These are phyloP conservation scores for Claviceps quebecensis DNA, from an alignment of 2,329 filamentous ascomycete species.

Conservation along the genomic window DNA sequence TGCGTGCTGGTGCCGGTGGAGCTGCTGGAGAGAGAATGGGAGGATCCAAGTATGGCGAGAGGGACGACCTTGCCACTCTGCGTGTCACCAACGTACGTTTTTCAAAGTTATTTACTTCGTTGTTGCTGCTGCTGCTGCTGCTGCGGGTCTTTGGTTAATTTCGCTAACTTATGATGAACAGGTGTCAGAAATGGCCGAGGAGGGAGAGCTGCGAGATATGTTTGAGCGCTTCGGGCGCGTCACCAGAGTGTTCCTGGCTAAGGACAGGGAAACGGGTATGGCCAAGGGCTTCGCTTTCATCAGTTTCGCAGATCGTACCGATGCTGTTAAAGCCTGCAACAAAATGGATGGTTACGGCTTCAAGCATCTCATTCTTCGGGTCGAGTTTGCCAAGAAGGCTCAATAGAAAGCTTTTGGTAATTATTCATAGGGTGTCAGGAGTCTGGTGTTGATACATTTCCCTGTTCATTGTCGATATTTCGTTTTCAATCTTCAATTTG, in stretches of 20 bases:
- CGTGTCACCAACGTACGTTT: constrained; percentile 87
- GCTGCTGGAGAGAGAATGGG: constrained; percentile 67
- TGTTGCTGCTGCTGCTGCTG: too few species aligned
- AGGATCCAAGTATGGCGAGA: constrained; percentile 71
- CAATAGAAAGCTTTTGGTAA: constrained; percentile 16
- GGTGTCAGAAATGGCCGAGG: constrained; percentile 96
- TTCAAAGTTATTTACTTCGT: not conserved
- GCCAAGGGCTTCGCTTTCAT: constrained; percentile 99
- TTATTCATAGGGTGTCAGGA: constrained; percentile 1
- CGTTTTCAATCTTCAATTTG: not conserved
- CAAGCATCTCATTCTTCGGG: constrained; percentile 73
- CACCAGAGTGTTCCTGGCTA: constrained; percentile 92
- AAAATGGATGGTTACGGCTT: constrained; percentile 97
- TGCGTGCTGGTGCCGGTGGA: constrained; percentile 47
- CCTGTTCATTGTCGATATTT: not conserved
- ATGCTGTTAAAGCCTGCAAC: constrained; percentile 83
- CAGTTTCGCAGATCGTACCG: constrained; percentile 79
- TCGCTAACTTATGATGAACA: constrained; percentile 21
- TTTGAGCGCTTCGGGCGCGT: constrained; percentile 96
- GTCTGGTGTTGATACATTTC: constrained; percentile 4
- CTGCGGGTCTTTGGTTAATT: constrained; percentile 12
- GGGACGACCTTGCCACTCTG: constrained; percentile 91
- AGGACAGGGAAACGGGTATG: constrained; percentile 88
- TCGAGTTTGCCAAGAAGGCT: constrained; percentile 76
- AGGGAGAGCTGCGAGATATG: constrained; percentile 88